Base-by-base conservation (phyloP, 2,329 filamentous ascomycete species). In the Leptoxyphium fumago region DNA sequence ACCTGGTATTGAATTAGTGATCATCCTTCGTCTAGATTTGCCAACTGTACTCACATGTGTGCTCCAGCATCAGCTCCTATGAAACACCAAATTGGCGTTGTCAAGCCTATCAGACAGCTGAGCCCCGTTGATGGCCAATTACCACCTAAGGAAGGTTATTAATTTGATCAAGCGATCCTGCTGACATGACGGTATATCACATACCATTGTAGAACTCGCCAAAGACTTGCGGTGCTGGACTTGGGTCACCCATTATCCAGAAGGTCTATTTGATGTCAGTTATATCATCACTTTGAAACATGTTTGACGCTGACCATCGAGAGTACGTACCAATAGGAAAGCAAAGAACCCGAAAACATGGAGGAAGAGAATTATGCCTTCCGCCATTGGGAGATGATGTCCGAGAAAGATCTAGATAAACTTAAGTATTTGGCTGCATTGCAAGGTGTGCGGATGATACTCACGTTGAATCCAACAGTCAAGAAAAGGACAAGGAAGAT, bases 271-370 rank as follows among this genome's bases (percentile, higher is more conserved):
- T 45, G 14, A 46, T 42, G 18, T 45, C 43, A 7, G 42, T 43
- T 10, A 39, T 10, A 2, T 29, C 38, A 10, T 39, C 40, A 21
- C 36, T 29, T 41, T 44, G 34, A 5, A 59, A 60, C 18, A 56
- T 55, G 39, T 28, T 64, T 48, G 1, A 57, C 56, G 59, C 60
- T 62, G 21, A 64, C 52, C 11, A 26, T 26, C 7, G 21, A 7
- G 9, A 36, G 11, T 36, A 36, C 32, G 32, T 36, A 64, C 56
- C 26, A 66, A 57, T 29, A 69, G 59, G 46, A 69, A 61, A 28
- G 60, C 59, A 46, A 69, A 55, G 56, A 69, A 70, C n/a, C 60
- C 65, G 38, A 66, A 58, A 11, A 69, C 55, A 47, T 70, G 66
- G 26, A 68, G 48, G 43, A 60, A 55, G 1, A 61, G 49, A 34